Conservation (phyloP, 2,329 filamentous ascomycete genomes). For the Alternaria triticina region DNA sequence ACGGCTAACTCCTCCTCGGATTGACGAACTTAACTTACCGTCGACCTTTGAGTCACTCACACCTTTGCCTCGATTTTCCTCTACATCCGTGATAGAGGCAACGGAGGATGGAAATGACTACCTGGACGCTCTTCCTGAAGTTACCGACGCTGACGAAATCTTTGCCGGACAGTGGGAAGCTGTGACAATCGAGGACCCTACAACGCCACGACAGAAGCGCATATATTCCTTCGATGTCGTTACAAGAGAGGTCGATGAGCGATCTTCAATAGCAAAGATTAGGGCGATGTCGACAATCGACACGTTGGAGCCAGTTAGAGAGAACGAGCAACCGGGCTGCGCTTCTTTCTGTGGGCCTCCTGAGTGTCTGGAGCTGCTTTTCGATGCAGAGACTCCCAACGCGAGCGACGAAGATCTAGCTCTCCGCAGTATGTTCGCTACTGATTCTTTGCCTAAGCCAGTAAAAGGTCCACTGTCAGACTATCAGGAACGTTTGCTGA, state of each 20-base stretch:
- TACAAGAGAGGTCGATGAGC: too few relatives aligned
- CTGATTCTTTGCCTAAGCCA: not conserved
- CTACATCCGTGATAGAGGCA: not conserved
- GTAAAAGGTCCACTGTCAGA: not conserved
- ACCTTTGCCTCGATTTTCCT: not conserved
- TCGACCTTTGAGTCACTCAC: not conserved
- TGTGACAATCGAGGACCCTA: not conserved
- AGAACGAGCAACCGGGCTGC: not conserved
- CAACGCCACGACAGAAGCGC: too few relatives aligned
- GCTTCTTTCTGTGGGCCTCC: not conserved
- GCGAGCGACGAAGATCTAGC: not conserved
- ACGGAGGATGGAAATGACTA: not conserved
- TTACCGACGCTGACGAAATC: not conserved
- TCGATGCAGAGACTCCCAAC: not conserved
- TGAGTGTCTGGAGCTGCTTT: conserved; percentile 1
- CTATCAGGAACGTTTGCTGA: too few relatives aligned
- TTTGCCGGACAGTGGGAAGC: not conserved
- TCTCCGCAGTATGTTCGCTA: not conserved
- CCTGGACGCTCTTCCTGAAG: not conserved
- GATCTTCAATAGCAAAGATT: not conserved
- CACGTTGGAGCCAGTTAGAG: not conserved
- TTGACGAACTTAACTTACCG: not conserved
- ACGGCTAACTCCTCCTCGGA: not conserved
- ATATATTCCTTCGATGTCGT: not conserved
- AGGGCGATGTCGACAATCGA: not conserved